Evolutionary conservation across 179 eudicot genomes (phyloP), one percentile per base, ranked within the genome.

Genomic region (Drosera spatulata): DNA sequence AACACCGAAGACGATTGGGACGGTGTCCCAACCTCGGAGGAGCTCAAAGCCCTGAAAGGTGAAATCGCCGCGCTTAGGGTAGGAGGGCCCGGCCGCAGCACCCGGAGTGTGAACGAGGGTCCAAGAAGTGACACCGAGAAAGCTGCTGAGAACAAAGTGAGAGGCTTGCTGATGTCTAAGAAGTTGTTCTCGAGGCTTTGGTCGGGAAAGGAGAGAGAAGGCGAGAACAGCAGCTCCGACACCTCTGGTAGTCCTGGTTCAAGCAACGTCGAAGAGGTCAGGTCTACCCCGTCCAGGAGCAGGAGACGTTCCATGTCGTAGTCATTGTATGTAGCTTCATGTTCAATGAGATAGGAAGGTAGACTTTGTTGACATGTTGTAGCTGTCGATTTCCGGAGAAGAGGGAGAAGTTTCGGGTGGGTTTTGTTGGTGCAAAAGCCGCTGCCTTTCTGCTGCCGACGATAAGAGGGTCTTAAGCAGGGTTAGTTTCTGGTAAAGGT

Each of bases 1-100:
- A 85, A 84, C 67, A 85, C 97, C 0, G 96, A 87, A 43, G 97
- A 90, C n/a, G 97, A 89, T 59, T 80, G 85, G 89, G 95, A 87
- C 15, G 75, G 82, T 5, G 77, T 82, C 14, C 83, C 87, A 10
- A 85, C 87, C 0, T 66, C 80, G 0, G 91, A 81, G 69, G 95
- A 86, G 33, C 33, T 22, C 1, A 22, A 22, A 22, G 33, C 33
- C 33, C 33, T 22, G 33, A 22, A 22, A 22, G 85, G 88, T 5
- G 88, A 84, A 67, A 71, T 84, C 42, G 81, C 82, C 13, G 71
- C 67, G 38, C 76, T 82, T n/a, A 65, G 84, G 57, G 39, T 79
- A 57, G 76, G 63, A 47, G 73, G 68, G 3, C 43, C 70, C 14
- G 67, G 63, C 11, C 58, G 68, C 47, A 41, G 48, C 7, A 10